These are phyloP conservation scores for Toxicodendron radicans DNA, from an alignment of 345 rosid species.

Conservation along the genomic window DNA sequence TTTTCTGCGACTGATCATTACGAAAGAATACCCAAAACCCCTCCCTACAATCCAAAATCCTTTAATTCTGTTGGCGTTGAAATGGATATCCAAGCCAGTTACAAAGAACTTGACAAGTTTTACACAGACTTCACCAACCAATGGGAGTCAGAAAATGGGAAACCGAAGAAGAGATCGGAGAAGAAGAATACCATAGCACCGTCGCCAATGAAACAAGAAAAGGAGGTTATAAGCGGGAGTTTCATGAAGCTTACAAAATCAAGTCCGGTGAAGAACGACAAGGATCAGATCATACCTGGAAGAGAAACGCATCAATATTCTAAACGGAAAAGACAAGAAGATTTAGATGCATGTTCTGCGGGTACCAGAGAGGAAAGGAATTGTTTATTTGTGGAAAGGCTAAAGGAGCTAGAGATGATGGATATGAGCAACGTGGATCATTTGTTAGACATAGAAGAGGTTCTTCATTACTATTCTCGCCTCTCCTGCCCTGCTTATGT, in stretches of 20 bases:
- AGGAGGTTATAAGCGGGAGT: slow-evolving; percentile 20
- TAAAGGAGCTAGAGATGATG: slow-evolving; percentile 72
- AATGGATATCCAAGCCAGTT: slow-evolving; percentile 16
- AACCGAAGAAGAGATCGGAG: slow-evolving; percentile 15
- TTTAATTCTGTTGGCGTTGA: not conserved
- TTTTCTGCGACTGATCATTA: slow-evolving; percentile 40
- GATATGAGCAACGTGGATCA: slow-evolving; percentile 58
- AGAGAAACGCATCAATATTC: slow-evolving; percentile 21
- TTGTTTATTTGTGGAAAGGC: slow-evolving; percentile 41
- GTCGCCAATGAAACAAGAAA: slow-evolving; percentile 20
- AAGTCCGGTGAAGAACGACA: slow-evolving; percentile 19
- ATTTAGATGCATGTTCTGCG: slow-evolving; percentile 20
- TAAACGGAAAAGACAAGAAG: slow-evolving; percentile 13
- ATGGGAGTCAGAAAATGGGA: slow-evolving; percentile 26
- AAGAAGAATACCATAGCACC: slow-evolving; percentile 20
- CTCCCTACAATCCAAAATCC: slow-evolving; percentile 22
- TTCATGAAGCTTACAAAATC: slow-evolving; percentile 25
- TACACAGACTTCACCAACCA: slow-evolving; percentile 35
- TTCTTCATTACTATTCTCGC: slow-evolving; percentile 73
- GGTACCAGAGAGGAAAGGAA: slow-evolving; percentile 34
- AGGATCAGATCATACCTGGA: not conserved
- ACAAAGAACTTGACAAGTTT: slow-evolving; percentile 37
- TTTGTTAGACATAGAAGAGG: slow-evolving; percentile 67
- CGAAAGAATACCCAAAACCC: slow-evolving; percentile 58
- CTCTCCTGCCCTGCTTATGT: slow-evolving; percentile 68